Base-by-base conservation (phyloP, 2,329 filamentous ascomycete genomes). In the Talaromyces verruculosus region DNA sequence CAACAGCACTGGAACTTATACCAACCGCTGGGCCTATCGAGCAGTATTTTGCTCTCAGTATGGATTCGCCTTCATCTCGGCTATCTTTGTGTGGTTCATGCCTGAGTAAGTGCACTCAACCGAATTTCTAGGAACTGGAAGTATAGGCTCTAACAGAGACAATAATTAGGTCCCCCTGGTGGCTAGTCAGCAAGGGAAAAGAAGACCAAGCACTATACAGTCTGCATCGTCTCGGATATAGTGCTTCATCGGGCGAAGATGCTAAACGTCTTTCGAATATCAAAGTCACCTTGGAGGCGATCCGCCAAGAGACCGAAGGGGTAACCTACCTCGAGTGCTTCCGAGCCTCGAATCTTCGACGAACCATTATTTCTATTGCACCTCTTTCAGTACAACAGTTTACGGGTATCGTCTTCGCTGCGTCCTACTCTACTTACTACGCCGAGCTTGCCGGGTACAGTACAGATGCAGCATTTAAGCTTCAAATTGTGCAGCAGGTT, bases 351-450 rank as follows among this genome's bases (percentile, higher is more conserved):
- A 80, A 81, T 68, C 70, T 80, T 0, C 75, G 77, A 5, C 75
- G 80, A 15, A 82, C 79, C 1, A 71, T 81, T 37, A 74, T 82
- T 63, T 76, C 76, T 11, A 75, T 79, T 25, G 70, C 73, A 3
- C 78, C 78, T 6, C 68, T 80, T 7, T 72, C 69, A 35, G 77
- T 79, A 55, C 77, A 80, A 65, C 69, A 72, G 1, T 69, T 80
- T 1, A 72, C 71, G 3, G 79, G 78, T 5, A 72, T 79, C 33
- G 68, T 72, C 30, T 81, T 81, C 30, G 71, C 75, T 0, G 70
- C 75, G 1, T 68, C 71, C 7, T 82, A 82, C 67, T 71, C 72
- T 11, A 80, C 79, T 2, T 82, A 82, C 70, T 82, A 81, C 68
- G 72, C 77, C 55, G 76, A 82, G 65, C 71, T 82, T 2, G 79